phyloP scores from a whole-genome alignment of 768 basidiomycete genomes.

The Nidula microcarpa region DNA sequence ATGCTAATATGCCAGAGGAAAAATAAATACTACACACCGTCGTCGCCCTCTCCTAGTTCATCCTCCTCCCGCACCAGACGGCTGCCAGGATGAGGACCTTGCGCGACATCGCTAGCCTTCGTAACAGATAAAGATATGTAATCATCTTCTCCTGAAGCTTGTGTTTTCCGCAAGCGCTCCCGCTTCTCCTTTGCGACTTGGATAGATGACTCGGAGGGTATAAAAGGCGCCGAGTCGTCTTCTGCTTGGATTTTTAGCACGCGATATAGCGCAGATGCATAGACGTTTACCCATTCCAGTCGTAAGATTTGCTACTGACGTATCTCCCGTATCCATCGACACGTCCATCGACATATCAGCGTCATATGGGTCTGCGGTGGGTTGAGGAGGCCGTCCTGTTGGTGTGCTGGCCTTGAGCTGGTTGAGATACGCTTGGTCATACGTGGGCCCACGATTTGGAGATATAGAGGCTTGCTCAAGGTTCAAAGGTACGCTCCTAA shows the following conservation, averaged over 20 bases:
- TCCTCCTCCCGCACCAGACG: constrained; percentile 83
- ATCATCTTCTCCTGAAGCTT: constrained; percentile 52
- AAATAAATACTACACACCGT: constrained; percentile 49
- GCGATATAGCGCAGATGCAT: neutral
- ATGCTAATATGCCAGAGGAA: neutral
- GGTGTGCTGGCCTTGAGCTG: constrained; percentile 79
- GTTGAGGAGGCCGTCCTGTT: constrained; percentile 41
- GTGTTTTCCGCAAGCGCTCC: constrained; percentile 56
- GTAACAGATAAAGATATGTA: constrained; percentile 77
- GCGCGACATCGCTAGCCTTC: constrained; percentile 45
- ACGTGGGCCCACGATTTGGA: constrained; percentile 52
- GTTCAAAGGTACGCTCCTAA: constrained; percentile 41
- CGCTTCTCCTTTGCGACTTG: constrained; percentile 73
- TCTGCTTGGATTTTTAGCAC: neutral
- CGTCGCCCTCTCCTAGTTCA: constrained; percentile 84
- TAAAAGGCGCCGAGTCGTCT: constrained; percentile 40
- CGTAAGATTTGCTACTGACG: neutral
- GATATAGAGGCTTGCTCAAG: constrained; percentile 58
- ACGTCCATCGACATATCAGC: constrained; percentile 48
- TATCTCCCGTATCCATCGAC: constrained; percentile 23
- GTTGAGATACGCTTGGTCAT: constrained; percentile 69
- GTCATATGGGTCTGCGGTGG: constrained; percentile 40
- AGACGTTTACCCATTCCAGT: neutral
- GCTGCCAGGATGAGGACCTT: constrained; percentile 84
- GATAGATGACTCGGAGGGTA: constrained; percentile 72